These are phyloP conservation scores for Aspergillus floridensis DNA, from an alignment of 2,329 filamentous ascomycete species.

Conservation along the genomic window DNA sequence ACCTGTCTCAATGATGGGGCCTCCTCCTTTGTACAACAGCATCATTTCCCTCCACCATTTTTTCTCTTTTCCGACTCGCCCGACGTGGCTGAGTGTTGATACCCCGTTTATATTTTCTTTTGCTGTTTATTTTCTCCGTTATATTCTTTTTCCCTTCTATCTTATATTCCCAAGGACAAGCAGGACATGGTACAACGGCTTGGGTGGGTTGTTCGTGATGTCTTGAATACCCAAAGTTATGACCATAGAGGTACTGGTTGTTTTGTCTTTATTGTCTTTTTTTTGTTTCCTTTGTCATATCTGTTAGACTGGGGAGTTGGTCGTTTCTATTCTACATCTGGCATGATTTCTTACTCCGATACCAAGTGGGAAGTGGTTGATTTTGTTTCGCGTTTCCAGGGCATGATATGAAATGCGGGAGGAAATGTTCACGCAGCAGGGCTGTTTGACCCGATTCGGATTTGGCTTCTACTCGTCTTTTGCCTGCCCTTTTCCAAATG, in stretches of 20 bases:
- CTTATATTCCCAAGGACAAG: conserved; percentile 20
- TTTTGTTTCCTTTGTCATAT: conserved; percentile 31
- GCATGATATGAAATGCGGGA: conserved; percentile 7
- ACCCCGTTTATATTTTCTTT: conserved; percentile 22
- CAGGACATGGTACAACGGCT: conserved; percentile 21
- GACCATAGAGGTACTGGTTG: conserved; percentile 42
- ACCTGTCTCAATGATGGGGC: conserved; percentile 19
- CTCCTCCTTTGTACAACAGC: conserved; percentile 33
- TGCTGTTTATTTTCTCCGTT: conserved; percentile 10
- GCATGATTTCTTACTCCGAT: conserved; percentile 18
- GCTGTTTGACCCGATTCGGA: conserved; percentile 8
- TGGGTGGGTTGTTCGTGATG: conserved; percentile 20
- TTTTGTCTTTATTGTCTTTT: conserved; percentile 10
- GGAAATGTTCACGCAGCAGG: conserved; percentile 15
- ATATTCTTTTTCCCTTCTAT: neutral
- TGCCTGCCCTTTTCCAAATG: neutral
- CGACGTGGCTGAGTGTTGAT: conserved; percentile 26
- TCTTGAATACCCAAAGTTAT: conserved; percentile 29
- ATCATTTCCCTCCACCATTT: conserved; percentile 24
- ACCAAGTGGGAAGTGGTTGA: conserved; percentile 23
- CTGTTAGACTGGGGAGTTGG: conserved; percentile 38
- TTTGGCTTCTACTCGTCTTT: neutral
- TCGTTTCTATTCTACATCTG: conserved; percentile 24
- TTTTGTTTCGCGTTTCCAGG: conserved; percentile 15
- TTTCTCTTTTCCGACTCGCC: conserved; percentile 25